A percentile compares a stretch with the other conserved stretches of the same genome.
Conservation (phyloP, 768 basidiomycete species). For the Porpolomopsis calyptriformis region DNA sequence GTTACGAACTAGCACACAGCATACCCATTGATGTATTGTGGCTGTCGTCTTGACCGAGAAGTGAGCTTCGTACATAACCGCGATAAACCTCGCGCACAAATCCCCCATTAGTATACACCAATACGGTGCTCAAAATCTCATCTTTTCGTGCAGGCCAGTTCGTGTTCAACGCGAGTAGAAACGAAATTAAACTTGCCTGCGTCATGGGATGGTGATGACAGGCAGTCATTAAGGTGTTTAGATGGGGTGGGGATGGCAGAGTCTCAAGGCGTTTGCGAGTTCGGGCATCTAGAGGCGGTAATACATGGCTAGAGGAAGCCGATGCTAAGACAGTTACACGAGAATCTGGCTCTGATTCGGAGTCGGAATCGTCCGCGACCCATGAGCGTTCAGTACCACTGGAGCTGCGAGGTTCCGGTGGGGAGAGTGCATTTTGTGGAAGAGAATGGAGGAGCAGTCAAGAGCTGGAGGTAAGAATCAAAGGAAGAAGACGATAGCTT, state of each 20-base stretch:
- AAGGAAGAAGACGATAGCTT: slow-evolving; percentile 36
- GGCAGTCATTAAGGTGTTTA: slow-evolving; percentile 40
- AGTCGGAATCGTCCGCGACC: slow-evolving; percentile 27
- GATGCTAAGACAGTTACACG: slow-evolving; percentile 28
- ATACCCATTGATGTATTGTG: slow-evolving; percentile 17
- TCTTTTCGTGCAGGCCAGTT: slow-evolving; percentile 54
- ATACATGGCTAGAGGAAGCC: slow-evolving; percentile 10
- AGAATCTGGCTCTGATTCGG: slow-evolving; percentile 27
- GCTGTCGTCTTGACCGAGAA: slow-evolving; percentile 49
- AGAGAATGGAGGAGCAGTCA: slow-evolving; percentile 38
- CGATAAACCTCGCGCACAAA: slow-evolving; percentile 71
- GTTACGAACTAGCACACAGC: slow-evolving; percentile 4
- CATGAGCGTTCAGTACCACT: slow-evolving; percentile 7
- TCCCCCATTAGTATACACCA: slow-evolving; percentile 40
- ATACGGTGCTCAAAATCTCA: slow-evolving; percentile 43
- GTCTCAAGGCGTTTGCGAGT: slow-evolving; percentile 56
- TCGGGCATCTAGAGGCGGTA: slow-evolving; percentile 42
- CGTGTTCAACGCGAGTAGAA: slow-evolving; percentile 46
- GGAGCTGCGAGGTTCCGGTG: slow-evolving; percentile 17
- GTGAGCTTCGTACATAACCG: slow-evolving; percentile 46
- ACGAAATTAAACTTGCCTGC: slow-evolving; percentile 40
- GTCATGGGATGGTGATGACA: slow-evolving; percentile 29
- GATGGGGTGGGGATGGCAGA: slow-evolving; percentile 42
- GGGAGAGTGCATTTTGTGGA: slow-evolving; percentile 44
- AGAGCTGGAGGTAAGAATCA: slow-evolving; percentile 42